phyloP scores from a whole-genome alignment of 2,329 filamentous ascomycete genomes.

The Coniella lustricola region DNA sequence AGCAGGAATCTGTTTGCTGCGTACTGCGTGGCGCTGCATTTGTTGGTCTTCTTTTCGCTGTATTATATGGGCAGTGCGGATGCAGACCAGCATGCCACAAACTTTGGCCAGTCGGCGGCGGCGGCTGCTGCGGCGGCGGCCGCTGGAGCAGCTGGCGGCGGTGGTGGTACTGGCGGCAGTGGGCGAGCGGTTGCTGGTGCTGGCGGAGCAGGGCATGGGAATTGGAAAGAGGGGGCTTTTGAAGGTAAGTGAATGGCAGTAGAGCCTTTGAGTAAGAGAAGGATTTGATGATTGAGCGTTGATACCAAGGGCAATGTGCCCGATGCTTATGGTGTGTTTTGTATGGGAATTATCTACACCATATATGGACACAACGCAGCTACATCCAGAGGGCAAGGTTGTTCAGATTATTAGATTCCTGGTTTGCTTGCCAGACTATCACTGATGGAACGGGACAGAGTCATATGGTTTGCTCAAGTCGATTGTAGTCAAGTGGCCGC shows the following conservation, averaged over 20 bases:
- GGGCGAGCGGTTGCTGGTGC: slow-evolving; percentile 28
- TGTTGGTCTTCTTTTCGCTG: slow-evolving; percentile 79
- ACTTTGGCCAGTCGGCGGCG: slow-evolving; percentile 42
- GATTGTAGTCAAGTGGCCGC: too few relatives aligned
- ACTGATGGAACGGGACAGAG: too few relatives aligned
- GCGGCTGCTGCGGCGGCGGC: slow-evolving; percentile 39
- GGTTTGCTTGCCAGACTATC: too few relatives aligned
- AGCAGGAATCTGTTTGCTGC: slow-evolving; percentile 90
- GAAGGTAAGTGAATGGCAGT: slow-evolving; percentile 21
- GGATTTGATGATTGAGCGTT: too few relatives aligned
- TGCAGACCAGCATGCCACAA: slow-evolving; percentile 53
- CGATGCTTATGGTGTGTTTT: too few relatives aligned
- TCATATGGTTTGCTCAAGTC: too few relatives aligned
- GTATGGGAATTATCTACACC: too few relatives aligned
- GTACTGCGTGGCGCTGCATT: slow-evolving; percentile 83
- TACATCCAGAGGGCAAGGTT: too few relatives aligned
- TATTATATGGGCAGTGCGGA: slow-evolving; percentile 74
- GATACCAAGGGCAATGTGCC: too few relatives aligned
- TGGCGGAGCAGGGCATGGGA: slow-evolving; percentile 19
- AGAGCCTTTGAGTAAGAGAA: too few relatives aligned
- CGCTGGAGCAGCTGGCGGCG: slow-evolving; percentile 30
- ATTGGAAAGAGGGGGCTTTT: slow-evolving; percentile 59
- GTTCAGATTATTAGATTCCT: too few relatives aligned
- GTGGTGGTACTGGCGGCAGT: slow-evolving; percentile 19
- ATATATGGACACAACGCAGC: too few relatives aligned